Percentiles rank a stretch among this genome's conserved stretches.
Conservation (phyloP, 257 asterid genomes). For the Nicotiana noctiflora region DNA sequence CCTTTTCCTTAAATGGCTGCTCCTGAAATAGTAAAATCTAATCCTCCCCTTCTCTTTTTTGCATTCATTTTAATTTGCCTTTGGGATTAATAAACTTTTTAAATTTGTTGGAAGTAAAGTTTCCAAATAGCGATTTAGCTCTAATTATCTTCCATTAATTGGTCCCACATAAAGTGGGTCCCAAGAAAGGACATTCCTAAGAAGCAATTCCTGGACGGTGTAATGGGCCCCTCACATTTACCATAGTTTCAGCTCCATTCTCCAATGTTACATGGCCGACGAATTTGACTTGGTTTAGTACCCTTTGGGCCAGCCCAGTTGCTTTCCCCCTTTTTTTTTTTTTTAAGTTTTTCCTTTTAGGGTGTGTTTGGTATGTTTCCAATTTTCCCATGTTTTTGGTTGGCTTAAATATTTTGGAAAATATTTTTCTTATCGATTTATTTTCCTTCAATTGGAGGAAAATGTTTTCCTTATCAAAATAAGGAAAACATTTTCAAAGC, state of each 20-base stretch:
- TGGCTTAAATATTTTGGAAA: too few species aligned
- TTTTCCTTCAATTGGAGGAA: too few species aligned
- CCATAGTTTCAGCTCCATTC: background rate
- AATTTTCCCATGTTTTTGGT: too few species aligned
- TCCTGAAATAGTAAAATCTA: background rate
- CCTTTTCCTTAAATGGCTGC: background rate
- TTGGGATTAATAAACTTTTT: background rate
- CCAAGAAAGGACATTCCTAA: background rate
- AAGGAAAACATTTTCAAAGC: too few species aligned
- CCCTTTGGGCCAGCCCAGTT: background rate
- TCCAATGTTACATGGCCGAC: constrained; percentile 9
- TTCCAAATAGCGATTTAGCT: background rate
- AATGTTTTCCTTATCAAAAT: too few species aligned
- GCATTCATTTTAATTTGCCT: background rate
- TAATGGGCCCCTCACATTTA: background rate
- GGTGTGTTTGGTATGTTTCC: too few species aligned
- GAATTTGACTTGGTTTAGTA: constrained; percentile 3
- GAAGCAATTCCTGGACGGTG: background rate
- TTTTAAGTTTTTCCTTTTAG: background rate
- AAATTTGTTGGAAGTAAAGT: background rate
- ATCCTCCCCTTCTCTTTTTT: background rate
- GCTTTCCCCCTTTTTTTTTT: background rate
- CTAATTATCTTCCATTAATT: background rate
- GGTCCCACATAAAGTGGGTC: background rate
- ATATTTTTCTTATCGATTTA: too few species aligned